Conservation (phyloP, 164 flowering plant species). For the Umbellularia californica region DNA sequence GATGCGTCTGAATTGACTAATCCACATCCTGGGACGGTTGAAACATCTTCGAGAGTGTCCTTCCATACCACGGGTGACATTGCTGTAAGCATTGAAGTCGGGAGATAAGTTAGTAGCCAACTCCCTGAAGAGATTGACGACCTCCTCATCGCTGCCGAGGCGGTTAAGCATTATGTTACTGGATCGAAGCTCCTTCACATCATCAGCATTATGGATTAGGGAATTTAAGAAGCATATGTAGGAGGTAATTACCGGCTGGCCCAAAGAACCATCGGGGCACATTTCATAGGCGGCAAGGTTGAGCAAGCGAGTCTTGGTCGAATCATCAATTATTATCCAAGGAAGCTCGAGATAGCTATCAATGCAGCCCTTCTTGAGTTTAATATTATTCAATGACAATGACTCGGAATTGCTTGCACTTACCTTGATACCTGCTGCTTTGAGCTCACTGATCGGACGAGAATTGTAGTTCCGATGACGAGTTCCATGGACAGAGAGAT, state of each 20-base stretch:
- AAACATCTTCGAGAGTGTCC: neutral
- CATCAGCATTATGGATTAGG: neutral
- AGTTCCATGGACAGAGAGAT: no score
- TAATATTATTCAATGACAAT: no score
- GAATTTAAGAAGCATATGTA: conserved; percentile 16
- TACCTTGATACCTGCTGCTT: no score
- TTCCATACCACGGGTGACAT: neutral
- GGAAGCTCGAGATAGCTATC: no score
- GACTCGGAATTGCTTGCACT: no score
- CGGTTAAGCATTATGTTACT: neutral
- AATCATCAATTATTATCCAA: no score
- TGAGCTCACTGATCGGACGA: no score
- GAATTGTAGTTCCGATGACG: no score
- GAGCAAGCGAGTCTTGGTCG: no score
- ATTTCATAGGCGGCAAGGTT: no score
- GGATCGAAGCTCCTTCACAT: neutral
- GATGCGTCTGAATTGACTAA: neutral
- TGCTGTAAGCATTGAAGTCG: neutral
- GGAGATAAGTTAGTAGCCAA: conserved; percentile 12
- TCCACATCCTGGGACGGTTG: neutral
- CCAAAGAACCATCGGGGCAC: no score
- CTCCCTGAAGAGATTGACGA: conserved; percentile 20
- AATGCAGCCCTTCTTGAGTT: no score
- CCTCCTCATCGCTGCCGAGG: conserved; percentile 22
- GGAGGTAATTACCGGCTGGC: conserved; percentile 1